Conservation (phyloP, 2,329 filamentous ascomycete species). For the Anthostomella pinea region DNA sequence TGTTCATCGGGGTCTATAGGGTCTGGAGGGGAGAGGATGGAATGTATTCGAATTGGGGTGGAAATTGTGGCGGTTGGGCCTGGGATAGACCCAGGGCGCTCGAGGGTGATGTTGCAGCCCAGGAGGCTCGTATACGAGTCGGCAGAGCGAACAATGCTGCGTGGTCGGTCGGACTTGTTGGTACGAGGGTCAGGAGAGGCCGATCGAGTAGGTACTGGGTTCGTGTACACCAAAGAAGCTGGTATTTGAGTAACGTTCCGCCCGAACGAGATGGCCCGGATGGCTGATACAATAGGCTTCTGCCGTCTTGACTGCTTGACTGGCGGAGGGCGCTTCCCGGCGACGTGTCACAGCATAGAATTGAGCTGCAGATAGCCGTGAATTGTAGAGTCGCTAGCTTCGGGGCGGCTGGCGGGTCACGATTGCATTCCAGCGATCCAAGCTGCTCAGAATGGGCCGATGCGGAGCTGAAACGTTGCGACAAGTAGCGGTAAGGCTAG, state of each 20-base stretch:
- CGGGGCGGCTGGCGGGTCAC: conserved; percentile 4
- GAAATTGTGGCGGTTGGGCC: conserved; percentile 49
- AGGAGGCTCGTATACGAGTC: conserved; percentile 9
- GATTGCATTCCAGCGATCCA: conserved; percentile 2
- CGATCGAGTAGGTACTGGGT: conserved; percentile 3
- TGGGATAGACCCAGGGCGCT: conserved; percentile 33
- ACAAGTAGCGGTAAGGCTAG: too few species aligned
- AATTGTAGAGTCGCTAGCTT: conserved; percentile 10
- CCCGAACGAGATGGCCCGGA: conserved; percentile 7
- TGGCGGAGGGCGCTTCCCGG: conserved; percentile 10
- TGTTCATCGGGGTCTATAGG: conserved; percentile 39
- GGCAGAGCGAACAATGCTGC: conserved; percentile 13
- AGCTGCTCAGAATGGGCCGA: conserved; percentile 1
- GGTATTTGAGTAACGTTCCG: conserved; percentile 16
- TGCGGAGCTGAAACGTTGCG: conserved; percentile 4
- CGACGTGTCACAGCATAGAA: conserved; percentile 24
- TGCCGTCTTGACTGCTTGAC: too few species aligned
- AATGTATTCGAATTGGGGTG: conserved; percentile 49
- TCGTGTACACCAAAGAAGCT: conserved; percentile 11
- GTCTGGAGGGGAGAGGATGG: conserved; percentile 47
- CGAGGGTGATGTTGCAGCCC: conserved; percentile 14
- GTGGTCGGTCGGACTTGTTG: conserved; percentile 10
- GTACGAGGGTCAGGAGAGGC: conserved; percentile 1
- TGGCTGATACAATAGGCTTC: conserved; percentile 8
- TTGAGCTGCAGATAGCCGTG: conserved; percentile 24